Base-by-base conservation (phyloP, 1,284 basidiomycete genomes). In the Ustilago lituana region DNA sequence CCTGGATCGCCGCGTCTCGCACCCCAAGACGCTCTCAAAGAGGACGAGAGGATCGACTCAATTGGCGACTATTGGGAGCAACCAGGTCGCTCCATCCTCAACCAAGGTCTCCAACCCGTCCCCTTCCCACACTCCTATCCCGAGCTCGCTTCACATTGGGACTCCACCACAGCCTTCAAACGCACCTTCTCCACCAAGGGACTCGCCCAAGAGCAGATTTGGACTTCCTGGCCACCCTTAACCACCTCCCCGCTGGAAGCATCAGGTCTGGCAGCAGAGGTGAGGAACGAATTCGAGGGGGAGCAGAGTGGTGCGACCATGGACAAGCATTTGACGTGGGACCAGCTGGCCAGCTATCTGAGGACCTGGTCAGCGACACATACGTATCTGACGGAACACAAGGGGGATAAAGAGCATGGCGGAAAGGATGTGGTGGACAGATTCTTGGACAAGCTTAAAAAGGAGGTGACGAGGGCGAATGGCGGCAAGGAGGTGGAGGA, bases 61-160 rank as follows among this genome's bases (percentile, higher is more conserved):
- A 79, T 93, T 1, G 91, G 91, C 0, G 86, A 88, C 1, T 87
- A 91, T 77, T 94, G 91, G 87, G 86, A 92, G 68, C 88, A 89
- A 47, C 92, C 92, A 0, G 92, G 92, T 1, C 86, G 92, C 9
- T 85, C 85, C 0, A 90, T 93, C 64, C 84, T 93, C 17, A 90
- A 91, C 45, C 86, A 86, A 10, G 88, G 91, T 68, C 85, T 93
- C 0, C 83, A 87, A 7, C 87, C 87, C 26, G 85, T 93, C 12
- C 89, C 90, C 0, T 86, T 88, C 58, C 88, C 90, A 0, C 83
- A 52, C 71, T 27, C 64, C 84, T 62, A 77, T 84, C 35, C 82
- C 82, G 4, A 80, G 79, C 29, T 69, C 74, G 17, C 85, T 84
- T 61, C 78, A 81, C 45, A 80, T 52, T 83, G 68, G 70, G 47